Base-by-base conservation (phyloP, 345 rosid species). In the Balakata baccata region DNA sequence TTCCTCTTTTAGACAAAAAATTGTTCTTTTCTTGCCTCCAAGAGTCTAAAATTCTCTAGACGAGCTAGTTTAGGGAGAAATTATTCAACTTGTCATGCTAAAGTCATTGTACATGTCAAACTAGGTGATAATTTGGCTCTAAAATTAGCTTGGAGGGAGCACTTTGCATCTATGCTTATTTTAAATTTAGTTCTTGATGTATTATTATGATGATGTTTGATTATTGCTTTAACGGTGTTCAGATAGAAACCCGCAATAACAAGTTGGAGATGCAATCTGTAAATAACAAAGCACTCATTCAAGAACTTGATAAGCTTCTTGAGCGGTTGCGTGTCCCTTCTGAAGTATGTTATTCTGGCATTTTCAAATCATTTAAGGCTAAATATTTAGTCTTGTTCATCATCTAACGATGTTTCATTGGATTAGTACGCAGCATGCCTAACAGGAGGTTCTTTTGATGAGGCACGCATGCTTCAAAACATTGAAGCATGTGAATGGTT, bases 401-500 rank as follows among this genome's bases (percentile, higher is more conserved):
- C 61, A 52, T 79, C 75, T 77, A 75, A 87, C 47, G 51, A 69
- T 62, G 53, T 74, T 73, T 68, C 73, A 50, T 77, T 79, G 78
- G 78, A 80, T 91, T 75, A 95, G 99, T 82, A 93, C 87, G 88
- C 99, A 79, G 86, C 90, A 69, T 88, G 87, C 75, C 80, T 95
- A 58, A 87, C 96, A 29, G 94, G 93, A 62, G 97, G 99, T 76
- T 79, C 93, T 50, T 95, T 95, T 87, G 99, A 93, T 70, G 99
- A 95, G 80, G 91, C 87, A 60, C 89, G 74, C 76, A 93, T 95
- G 97, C 90, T 86, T 76, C 89, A 91, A 79, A 95, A 93, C 78
- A 86, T 93, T 66, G 99, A 93, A 81, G 98, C 97, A 72, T 95
- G 99, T 72, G 99, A 95, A 84, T 95, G 99, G 99, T 83, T 95